Base-by-base conservation (phyloP, 2,329 filamentous ascomycete genomes). In the Exophiala sp. region DNA sequence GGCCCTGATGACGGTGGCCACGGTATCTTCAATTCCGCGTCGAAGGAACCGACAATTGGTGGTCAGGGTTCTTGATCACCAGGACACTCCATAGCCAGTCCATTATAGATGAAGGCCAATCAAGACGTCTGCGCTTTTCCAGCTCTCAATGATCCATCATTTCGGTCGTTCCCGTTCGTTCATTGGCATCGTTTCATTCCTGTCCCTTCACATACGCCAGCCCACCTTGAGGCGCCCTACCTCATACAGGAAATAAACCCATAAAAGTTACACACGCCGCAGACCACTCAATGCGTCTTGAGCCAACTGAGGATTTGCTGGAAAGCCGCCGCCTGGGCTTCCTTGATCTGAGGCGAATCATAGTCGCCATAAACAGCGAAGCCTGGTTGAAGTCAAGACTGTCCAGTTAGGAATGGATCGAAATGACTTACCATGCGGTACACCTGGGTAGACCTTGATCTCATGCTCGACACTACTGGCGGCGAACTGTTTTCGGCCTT, bases 341-440 rank as follows among this genome's bases (percentile, higher is more conserved):
- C 46, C 29, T 53, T 48, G 35, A 62, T 62, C 7, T 42, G 38
- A 9, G 56, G 35, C 22, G 59, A 57, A 29, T 58, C 55, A 43
- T 62, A 62, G 24, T 62, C 60, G 9, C 60, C 60, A 16, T 57
- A 55, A 1, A 62, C 60, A 3, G 60, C 60, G 43, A 62, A 61
- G 18, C 58, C 57, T 59, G 34, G 14, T 11, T 30, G 2, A 23
- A 30, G 21, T 43, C 11, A 46, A 21, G 14, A 1, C 7, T 18
- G 1, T 1, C 1, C 14, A 6, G 8, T 8, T 19, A n/a, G 22
- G 21, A 29, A 27, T n/a, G 9, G 16, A 29, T n/a, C 7, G n/a
- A 1, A 10, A 16, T 5, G 29, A 52, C 58, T 42, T 37, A 58
- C 59, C 60, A 50, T 62, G 60, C 11, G 60, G 60, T 18, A 62